Percentiles rank a stretch among this genome's conserved stretches.
Evolutionary conservation across 148 eudicot species (phyloP).

Genomic region (Rhododendron mucronatum): DNA sequence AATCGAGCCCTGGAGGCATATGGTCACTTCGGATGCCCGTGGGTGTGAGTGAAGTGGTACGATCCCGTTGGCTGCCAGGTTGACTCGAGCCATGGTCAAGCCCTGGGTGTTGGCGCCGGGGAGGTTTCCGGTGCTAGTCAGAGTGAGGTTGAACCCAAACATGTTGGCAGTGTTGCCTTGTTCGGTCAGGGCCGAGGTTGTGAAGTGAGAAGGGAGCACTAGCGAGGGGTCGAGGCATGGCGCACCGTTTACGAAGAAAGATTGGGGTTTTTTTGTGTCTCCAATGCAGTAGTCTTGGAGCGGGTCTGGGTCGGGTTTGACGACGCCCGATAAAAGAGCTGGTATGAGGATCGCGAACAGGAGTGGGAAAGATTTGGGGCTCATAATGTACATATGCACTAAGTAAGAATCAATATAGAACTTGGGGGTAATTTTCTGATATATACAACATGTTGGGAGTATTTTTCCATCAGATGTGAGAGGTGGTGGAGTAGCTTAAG

Average conservation of each 20-base stretch:
- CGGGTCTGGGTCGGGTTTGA: slow-evolving; percentile 58
- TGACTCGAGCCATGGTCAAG: slow-evolving; percentile 63
- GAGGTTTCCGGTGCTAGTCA: slow-evolving; percentile 44
- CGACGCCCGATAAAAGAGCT: slow-evolving; percentile 10
- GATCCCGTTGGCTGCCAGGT: slow-evolving; percentile 51
- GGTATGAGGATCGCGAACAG: slow-evolving; percentile 18
- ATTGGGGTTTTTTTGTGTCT: slow-evolving; percentile 27
- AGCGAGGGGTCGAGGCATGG: slow-evolving; percentile 54
- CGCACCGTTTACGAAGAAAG: slow-evolving; percentile 38
- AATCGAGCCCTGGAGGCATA: slow-evolving; percentile 56
- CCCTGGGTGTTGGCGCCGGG: slow-evolving; percentile 82
- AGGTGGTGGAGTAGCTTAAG: slow-evolving; percentile 34
- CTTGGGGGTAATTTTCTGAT: not conserved
- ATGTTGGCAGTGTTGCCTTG: slow-evolving; percentile 46
- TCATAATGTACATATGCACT: slow-evolving; percentile 18
- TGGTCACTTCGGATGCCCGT: slow-evolving; percentile 78
- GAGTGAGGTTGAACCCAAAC: slow-evolving; percentile 56
- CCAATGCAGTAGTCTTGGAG: slow-evolving; percentile 84
- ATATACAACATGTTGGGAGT: slow-evolving; percentile 1
- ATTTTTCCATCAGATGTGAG: not conserved
- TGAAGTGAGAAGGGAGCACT: slow-evolving; percentile 52
- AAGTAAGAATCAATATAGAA: not conserved
- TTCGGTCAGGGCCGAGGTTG: slow-evolving; percentile 63
- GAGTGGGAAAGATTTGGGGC: slow-evolving; percentile 10
- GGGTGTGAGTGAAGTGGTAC: slow-evolving; percentile 90